phyloP scores from a whole-genome alignment of 352 stramenopile genomes.

The Phytopythium boreale region DNA sequence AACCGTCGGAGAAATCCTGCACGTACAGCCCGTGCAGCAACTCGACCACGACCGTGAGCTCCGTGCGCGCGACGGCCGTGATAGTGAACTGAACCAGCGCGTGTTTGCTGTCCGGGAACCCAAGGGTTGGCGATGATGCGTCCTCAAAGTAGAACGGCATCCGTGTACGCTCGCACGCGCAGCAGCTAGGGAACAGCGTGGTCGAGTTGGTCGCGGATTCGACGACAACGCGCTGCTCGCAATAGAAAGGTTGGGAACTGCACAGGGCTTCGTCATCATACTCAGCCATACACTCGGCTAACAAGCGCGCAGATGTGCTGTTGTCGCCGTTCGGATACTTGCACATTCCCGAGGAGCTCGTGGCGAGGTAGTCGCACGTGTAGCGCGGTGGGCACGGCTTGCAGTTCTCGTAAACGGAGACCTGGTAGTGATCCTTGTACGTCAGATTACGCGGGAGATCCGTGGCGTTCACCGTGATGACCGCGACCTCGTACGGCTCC shows the following conservation, averaged over 20 bases:
- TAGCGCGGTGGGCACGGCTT: conserved; percentile 94
- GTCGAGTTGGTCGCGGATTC: conserved; percentile 20
- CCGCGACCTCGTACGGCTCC: conserved; percentile 87
- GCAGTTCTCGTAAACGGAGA: conserved; percentile 94
- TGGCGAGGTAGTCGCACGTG: conserved; percentile 64
- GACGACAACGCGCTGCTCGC: conserved; percentile 22
- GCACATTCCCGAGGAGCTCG: conserved; percentile 40
- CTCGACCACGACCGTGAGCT: conserved; percentile 91
- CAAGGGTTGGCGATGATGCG: conserved; percentile 40
- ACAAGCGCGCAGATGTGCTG: conserved; percentile 34
- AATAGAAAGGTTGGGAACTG: conserved; percentile 65
- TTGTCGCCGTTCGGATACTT: conserved; percentile 63
- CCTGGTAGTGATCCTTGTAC: conserved; percentile 95
- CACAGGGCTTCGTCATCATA: conserved; percentile 42
- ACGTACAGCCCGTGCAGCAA: conserved; percentile 94
- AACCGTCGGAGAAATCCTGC: conserved; percentile 83
- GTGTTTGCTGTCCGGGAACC: conserved; percentile 96
- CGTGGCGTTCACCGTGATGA: conserved; percentile 93
- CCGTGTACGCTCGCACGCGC: conserved; percentile 79
- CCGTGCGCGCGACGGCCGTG: conserved; percentile 64
- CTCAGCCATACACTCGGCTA: conserved; percentile 41
- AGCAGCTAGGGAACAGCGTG: conserved; percentile 62
- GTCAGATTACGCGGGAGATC: conserved; percentile 91
- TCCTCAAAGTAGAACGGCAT: conserved; percentile 91
- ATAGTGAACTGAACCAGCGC: conserved; percentile 91